Evolutionary conservation across 306 rosid species (phyloP).

Genomic region (Lupinus albus): DNA sequence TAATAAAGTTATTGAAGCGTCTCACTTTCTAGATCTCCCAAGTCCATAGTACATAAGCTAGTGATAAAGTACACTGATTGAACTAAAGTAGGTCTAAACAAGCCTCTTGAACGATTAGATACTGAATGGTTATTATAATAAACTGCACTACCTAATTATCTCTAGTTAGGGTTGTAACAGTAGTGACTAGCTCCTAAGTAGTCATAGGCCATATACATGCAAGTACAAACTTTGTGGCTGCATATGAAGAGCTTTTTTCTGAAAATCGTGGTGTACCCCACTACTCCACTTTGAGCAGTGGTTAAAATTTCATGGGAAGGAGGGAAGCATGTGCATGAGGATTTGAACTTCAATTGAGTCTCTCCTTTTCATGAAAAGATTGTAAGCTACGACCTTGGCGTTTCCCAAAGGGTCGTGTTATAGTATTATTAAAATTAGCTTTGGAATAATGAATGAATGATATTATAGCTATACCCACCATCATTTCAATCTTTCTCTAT

Average conservation of each 20-base stretch:
- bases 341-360: conserved; percentile 62
- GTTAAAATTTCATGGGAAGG: conserved; percentile 54
- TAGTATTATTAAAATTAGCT: conserved; percentile 41
- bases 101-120: conserved; percentile 23
- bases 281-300: conserved; percentile 57
- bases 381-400: conserved; percentile 62
- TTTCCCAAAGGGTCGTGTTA: conserved; percentile 44
- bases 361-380: conserved; percentile 81
- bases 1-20: conserved; percentile 43
- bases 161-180: conserved; percentile 34
- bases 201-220: conserved; percentile 2
- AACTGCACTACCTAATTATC: conserved; percentile 12
- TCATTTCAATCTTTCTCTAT: conserved; percentile 46
- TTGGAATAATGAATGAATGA: conserved; percentile 54
- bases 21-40: no score
- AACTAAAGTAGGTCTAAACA: conserved; percentile 33
- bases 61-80: conserved; percentile 9
- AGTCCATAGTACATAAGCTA: conserved; percentile 40
- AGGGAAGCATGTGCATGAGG: conserved; percentile 77
- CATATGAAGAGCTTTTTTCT: conserved; percentile 45
- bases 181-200: background rate
- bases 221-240: conserved; percentile 49
- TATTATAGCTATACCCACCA: conserved; percentile 39
- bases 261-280: conserved; percentile 60
- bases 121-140: conserved; percentile 14